Conservation (phyloP, 2,329 filamentous ascomycete species). For the Microdochium bolleyi region DNA sequence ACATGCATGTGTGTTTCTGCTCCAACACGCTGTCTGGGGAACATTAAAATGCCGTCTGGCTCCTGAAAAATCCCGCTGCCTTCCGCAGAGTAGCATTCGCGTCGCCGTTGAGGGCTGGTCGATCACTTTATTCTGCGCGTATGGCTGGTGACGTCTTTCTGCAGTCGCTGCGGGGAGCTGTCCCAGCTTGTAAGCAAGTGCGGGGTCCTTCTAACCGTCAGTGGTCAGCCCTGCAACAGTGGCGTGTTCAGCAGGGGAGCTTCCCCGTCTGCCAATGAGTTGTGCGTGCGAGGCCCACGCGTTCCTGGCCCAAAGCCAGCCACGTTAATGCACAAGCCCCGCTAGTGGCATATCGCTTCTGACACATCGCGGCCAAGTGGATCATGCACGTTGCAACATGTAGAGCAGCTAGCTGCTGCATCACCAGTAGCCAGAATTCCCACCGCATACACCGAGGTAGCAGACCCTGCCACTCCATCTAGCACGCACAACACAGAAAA, state of each 20-base stretch:
- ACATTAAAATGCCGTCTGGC: no score
- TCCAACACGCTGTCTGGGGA: no score
- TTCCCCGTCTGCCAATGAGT: neutral
- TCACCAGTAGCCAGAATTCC: neutral
- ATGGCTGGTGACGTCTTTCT: neutral
- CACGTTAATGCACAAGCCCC: neutral
- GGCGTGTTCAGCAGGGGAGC: neutral
- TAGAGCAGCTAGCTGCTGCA: neutral
- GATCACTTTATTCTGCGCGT: neutral
- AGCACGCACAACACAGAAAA: slow-evolving; percentile 6
- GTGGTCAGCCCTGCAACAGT: neutral
- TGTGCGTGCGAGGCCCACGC: neutral
- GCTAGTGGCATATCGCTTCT: neutral
- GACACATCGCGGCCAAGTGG: no score
- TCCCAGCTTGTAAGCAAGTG: neutral
- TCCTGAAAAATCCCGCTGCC: neutral
- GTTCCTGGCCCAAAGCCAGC: neutral
- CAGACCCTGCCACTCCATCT: no score
- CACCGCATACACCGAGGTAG: neutral
- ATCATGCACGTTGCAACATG: no score
- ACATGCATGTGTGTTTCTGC: no score
- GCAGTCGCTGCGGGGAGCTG: neutral
- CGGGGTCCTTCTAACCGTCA: neutral
- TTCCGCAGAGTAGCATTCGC: neutral
- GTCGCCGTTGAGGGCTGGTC: neutral